phyloP scores from a whole-genome alignment of 352 stramenopile genomes.

The Phytophthora meadii region DNA sequence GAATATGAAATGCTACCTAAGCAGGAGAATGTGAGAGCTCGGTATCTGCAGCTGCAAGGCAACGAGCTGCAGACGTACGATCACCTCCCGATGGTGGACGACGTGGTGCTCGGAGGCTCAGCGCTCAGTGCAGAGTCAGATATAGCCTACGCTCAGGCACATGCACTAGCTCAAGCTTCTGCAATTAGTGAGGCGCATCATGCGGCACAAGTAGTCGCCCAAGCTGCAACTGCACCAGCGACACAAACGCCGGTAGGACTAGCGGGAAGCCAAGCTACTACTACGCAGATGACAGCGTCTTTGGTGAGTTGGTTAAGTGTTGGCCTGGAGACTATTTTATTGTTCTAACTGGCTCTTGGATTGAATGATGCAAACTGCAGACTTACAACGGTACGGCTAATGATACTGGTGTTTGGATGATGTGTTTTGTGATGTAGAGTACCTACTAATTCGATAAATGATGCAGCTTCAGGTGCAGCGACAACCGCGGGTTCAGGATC shows the following conservation, averaged over 20 bases:
- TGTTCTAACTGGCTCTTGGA: constrained; percentile 7
- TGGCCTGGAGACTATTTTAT: background rate
- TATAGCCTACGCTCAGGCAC: constrained; percentile 65
- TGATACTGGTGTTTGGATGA: constrained; percentile 1
- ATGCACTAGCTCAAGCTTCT: constrained; percentile 44
- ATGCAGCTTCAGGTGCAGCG: constrained; percentile 19
- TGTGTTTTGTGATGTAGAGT: background rate
- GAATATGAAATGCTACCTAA: constrained; percentile 86
- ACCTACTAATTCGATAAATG: constrained; percentile 2
- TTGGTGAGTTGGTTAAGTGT: constrained; percentile 44
- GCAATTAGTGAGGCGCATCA: constrained; percentile 48
- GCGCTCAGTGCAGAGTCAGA: constrained; percentile 60
- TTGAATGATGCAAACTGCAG: constrained; percentile 9
- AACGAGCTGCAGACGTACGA: constrained; percentile 64
- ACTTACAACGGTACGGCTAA: constrained; percentile 31
- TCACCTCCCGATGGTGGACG: constrained; percentile 68
- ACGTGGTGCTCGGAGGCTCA: constrained; percentile 71
- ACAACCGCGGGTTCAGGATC: constrained; percentile 14
- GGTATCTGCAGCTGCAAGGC: constrained; percentile 72
- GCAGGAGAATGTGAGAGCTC: constrained; percentile 60
- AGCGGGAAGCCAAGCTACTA: constrained; percentile 18
- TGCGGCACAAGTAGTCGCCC: constrained; percentile 17
- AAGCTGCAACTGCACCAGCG: constrained; percentile 16
- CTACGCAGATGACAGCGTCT: constrained; percentile 42
- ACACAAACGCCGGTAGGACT: constrained; percentile 21